These are phyloP conservation scores for Dactylellina leptospora DNA, from an alignment of 2,329 filamentous ascomycete species.

Conservation along the genomic window DNA sequence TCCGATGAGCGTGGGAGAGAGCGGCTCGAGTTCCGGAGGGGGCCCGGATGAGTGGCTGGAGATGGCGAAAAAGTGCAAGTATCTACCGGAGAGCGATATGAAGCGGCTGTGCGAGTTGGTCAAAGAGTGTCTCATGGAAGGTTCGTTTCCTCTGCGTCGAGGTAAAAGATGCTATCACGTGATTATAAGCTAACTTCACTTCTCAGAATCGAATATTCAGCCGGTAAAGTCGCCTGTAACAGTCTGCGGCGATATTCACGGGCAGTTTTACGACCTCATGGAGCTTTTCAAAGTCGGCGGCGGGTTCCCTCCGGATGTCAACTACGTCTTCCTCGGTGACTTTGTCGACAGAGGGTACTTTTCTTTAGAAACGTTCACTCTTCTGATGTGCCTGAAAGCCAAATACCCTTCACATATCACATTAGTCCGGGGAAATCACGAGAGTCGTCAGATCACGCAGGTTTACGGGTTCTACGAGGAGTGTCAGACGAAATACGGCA, in stretches of 20 bases:
- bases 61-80: constrained; percentile 95
- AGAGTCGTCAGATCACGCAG: constrained; percentile 79
- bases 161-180: neutral
- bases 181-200: neutral
- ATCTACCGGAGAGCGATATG: constrained; percentile 95
- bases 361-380: constrained; percentile 75
- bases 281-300: constrained; percentile 97
- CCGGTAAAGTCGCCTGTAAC: constrained; percentile 97
- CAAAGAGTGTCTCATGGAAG: constrained; percentile 98
- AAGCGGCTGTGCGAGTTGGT: constrained; percentile 99
- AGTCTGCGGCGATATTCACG: constrained; percentile 97
- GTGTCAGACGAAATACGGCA: constrained; percentile 79
- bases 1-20: constrained; percentile 65
- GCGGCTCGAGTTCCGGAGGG: constrained; percentile 81
- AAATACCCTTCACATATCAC: constrained; percentile 79
- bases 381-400: constrained; percentile 76
- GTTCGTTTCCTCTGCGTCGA: constrained; percentile 62
- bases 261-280: constrained; percentile 96
- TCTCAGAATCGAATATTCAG: constrained; percentile 93
- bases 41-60: constrained; percentile 96
- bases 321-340: constrained; percentile 77
- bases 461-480: constrained; percentile 83
- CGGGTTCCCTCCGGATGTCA: constrained; percentile 83
- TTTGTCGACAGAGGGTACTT: constrained; percentile 80
- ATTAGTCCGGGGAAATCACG: constrained; percentile 77